Percentiles rank a stretch among this genome's conserved stretches.
Evolutionary conservation across 257 asterid species (phyloP).

Genomic region (Nicotiana obtusifolia): DNA sequence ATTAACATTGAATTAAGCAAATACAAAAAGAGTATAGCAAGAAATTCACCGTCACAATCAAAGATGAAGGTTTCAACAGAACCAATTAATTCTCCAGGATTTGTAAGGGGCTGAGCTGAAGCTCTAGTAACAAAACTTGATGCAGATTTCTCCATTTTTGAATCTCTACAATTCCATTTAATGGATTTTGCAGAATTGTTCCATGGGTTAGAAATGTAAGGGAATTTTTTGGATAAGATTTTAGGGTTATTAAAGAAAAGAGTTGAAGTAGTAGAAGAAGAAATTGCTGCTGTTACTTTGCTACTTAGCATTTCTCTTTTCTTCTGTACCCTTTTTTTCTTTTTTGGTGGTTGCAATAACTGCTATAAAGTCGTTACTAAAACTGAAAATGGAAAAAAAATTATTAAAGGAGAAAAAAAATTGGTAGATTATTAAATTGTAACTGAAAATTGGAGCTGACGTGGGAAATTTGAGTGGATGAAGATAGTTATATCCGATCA

Average conservation of each 20-base stretch:
- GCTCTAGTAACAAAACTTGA: conserved; percentile 35
- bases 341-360: not conserved
- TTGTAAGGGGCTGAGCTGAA: conserved; percentile 67
- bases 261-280: conserved; percentile 36
- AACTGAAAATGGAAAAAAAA: not conserved
- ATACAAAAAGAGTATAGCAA: not conserved
- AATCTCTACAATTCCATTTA: conserved; percentile 42
- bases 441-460: not conserved
- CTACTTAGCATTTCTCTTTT: conserved; percentile 36
- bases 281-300: conserved; percentile 37
- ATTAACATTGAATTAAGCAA: not conserved
- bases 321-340: not conserved
- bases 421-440: not conserved
- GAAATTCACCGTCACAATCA: conserved; percentile 77
- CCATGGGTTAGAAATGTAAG: conserved; percentile 39
- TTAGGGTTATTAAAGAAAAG: conserved; percentile 28
- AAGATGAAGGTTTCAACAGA: conserved; percentile 94
- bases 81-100: conserved; percentile 79
- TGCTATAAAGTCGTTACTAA: not conserved
- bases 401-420: not conserved
- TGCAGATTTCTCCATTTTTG: conserved; percentile 46
- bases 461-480: conserved; percentile 14
- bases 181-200: conserved; percentile 34
- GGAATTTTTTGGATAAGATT: conserved; percentile 26
- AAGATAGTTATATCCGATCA: not conserved